These are phyloP conservation scores for Dendrobium nobile DNA, from an alignment of 106 monocot genomes.

Conservation along the genomic window DNA sequence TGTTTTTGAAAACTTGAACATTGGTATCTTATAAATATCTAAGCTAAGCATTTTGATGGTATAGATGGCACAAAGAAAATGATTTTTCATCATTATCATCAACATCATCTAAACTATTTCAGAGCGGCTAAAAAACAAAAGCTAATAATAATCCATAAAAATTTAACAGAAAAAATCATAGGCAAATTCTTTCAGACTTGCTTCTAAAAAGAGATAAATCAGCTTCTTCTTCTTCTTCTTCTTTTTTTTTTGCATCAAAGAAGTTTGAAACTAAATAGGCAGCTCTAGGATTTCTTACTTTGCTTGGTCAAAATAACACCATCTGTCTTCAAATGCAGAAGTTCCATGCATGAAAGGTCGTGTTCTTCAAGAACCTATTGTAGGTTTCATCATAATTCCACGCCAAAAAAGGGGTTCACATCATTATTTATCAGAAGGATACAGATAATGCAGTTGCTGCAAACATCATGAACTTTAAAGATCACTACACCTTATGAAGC, in stretches of 20 bases:
- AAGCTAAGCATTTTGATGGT: not conserved
- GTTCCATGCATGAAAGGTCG: constrained; percentile 68
- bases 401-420: not conserved
- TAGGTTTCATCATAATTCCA: too few relatives aligned
- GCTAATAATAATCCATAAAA: not conserved
- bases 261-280: not conserved
- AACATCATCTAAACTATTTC: not conserved
- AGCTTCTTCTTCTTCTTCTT: too few relatives aligned
- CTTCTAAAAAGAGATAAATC: too few relatives aligned
- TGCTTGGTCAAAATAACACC: constrained; percentile 61
- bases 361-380: constrained; percentile 73
- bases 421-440: not conserved
- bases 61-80: not conserved
- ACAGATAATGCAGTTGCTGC: not conserved
- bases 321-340: constrained; percentile 71
- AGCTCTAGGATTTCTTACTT: constrained; percentile 32
- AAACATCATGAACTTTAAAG: not conserved
- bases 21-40: not conserved
- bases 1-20: not conserved
- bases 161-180: not conserved
- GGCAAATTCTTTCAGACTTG: not conserved
- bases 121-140: not conserved
- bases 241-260: too few relatives aligned
- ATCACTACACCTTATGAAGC: constrained; percentile 57
- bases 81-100: not conserved